phyloP scores from a whole-genome alignment of 2,329 filamentous ascomycete genomes.

The Zalaria obscura region DNA sequence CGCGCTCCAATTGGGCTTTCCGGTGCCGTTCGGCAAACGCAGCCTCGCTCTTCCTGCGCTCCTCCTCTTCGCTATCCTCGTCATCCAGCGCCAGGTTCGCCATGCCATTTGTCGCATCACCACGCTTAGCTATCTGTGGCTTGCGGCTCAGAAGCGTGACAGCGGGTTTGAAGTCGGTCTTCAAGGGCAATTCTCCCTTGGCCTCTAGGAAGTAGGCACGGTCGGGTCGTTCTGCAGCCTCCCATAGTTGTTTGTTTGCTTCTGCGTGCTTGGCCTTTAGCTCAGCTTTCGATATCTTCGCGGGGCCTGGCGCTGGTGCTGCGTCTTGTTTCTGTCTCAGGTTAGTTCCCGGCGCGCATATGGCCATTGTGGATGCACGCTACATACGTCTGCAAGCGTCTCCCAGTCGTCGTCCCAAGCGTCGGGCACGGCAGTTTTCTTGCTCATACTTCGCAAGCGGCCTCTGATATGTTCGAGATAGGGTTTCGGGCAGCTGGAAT shows the following conservation, averaged over 20 bases:
- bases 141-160: constrained; percentile 79
- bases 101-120: constrained; percentile 32
- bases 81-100: constrained; percentile 31
- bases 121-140: constrained; percentile 44
- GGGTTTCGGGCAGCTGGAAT: too few species aligned
- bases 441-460: constrained; percentile 25
- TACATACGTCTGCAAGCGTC: constrained; percentile 52
- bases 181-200: constrained; percentile 47
- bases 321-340: constrained; percentile 22
- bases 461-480: too few species aligned
- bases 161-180: constrained; percentile 60
- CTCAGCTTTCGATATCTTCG: constrained; percentile 58
- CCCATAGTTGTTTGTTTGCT: constrained; percentile 74
- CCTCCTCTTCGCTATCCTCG: constrained; percentile 49
- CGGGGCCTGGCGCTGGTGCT: constrained; percentile 17
- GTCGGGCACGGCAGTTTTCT: constrained; percentile 43
- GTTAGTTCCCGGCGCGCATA: constrained; percentile 8
- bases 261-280: constrained; percentile 68
- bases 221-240: constrained; percentile 70
- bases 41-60: constrained; percentile 44
- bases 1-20: constrained; percentile 63
- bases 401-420: constrained; percentile 96
- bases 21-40: constrained; percentile 65
- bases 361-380: background rate
- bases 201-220: constrained; percentile 64